These are phyloP conservation scores for Fusarium bactridioides DNA, from an alignment of 2,329 filamentous ascomycete genomes.

Conservation along the genomic window DNA sequence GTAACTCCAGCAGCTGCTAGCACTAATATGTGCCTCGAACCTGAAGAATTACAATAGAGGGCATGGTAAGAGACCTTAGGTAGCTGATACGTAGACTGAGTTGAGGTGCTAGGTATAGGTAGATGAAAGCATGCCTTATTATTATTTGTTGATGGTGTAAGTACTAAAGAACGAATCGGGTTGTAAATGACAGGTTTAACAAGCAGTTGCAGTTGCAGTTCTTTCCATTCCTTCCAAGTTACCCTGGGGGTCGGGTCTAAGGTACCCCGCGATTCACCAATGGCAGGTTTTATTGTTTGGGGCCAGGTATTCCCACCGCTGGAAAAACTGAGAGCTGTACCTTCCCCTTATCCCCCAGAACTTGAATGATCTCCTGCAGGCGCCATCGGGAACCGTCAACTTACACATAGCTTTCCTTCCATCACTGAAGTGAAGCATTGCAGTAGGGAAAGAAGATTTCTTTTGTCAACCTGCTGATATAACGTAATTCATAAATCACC, in stretches of 20 bases:
- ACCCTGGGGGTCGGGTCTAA: constrained; percentile 9
- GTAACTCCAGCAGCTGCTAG: background rate
- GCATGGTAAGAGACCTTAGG: background rate
- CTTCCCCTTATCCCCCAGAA: background rate
- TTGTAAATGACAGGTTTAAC: background rate
- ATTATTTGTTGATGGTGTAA: background rate
- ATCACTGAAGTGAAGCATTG: background rate
- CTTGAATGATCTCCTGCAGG: background rate
- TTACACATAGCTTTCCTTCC: background rate
- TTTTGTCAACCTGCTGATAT: background rate
- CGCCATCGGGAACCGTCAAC: background rate
- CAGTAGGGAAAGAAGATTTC: background rate
- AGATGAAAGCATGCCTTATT: background rate
- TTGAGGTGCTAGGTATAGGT: no score
- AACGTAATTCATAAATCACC: background rate
- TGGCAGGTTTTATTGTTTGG: background rate
- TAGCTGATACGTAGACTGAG: background rate
- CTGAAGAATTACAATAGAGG: background rate
- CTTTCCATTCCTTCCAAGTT: constrained; percentile 13
- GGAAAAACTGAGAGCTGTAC: background rate
- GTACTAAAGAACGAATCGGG: background rate
- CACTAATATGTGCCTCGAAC: background rate
- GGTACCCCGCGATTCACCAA: constrained; percentile 36
- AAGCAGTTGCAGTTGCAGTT: background rate
- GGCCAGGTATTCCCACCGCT: background rate